phyloP scores from a whole-genome alignment of 306 rosid species.

The Glycine soja region DNA sequence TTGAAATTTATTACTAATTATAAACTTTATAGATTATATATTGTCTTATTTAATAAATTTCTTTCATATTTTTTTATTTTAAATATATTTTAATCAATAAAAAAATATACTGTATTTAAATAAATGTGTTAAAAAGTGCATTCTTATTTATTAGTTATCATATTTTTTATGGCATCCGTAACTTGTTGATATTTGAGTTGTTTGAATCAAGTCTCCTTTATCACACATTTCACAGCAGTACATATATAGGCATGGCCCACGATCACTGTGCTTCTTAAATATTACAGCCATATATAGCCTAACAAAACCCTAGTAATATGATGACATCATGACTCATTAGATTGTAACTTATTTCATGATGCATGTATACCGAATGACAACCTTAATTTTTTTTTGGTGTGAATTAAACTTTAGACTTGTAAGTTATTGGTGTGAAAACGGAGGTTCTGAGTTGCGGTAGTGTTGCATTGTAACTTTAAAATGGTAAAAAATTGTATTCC shows the following conservation, averaged over 20 bases:
- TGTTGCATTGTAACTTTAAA: background rate
- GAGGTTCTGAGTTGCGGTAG: background rate
- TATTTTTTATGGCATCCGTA: background rate
- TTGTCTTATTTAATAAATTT: background rate
- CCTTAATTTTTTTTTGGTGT: no score
- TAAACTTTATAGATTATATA: no score
- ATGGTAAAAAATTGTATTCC: background rate
- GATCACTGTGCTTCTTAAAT: constrained; percentile 18
- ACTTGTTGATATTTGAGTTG: constrained; percentile 41
- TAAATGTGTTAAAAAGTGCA: no score
- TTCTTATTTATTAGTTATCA: background rate
- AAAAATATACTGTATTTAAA: no score
- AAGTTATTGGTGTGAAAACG: background rate
- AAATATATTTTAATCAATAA: no score
- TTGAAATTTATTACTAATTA: no score
- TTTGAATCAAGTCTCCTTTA: constrained; percentile 36
- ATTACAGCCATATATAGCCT: constrained; percentile 2
- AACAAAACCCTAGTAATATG: constrained; percentile 17
- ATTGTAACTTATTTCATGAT: constrained; percentile 25
- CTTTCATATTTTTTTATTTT: no score
- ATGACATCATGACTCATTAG: background rate
- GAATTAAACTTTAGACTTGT: background rate
- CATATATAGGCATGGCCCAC: constrained; percentile 53
- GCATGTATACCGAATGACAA: constrained; percentile 36
- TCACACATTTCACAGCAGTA: constrained; percentile 45